phyloP scores from a whole-genome alignment of 1,284 basidiomycete species.

The Ceratobasidium theobromae region DNA sequence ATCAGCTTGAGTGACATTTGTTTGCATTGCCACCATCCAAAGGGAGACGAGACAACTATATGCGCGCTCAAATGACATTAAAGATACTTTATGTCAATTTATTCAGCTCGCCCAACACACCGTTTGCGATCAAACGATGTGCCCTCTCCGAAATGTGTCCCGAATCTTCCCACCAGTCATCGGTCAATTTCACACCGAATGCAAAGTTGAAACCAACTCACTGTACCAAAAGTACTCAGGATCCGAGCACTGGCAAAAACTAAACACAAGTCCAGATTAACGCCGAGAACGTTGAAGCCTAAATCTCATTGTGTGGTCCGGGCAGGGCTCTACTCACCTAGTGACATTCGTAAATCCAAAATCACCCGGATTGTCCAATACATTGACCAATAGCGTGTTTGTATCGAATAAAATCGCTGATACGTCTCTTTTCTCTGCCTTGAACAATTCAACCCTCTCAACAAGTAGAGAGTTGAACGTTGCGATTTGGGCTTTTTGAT shows the following conservation, averaged over 20 bases:
- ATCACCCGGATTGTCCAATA: conserved; percentile 48
- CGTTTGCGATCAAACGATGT: conserved; percentile 51
- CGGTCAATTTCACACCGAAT: background rate
- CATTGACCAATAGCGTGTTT: conserved; percentile 51
- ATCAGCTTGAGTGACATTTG: too few relatives aligned
- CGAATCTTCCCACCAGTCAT: background rate
- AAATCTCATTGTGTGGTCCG: background rate
- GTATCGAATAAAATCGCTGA: conserved; percentile 54
- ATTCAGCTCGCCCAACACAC: conserved; percentile 47
- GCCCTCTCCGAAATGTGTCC: conserved; percentile 51
- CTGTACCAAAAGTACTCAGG: conserved; percentile 57
- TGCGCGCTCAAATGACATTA: background rate
- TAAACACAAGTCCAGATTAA: conserved; percentile 36
- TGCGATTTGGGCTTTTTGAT: conserved; percentile 47
- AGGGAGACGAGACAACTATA: too few relatives aligned
- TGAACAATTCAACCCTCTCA: conserved; percentile 45
- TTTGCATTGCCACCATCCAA: too few relatives aligned
- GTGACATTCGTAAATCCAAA: conserved; percentile 55
- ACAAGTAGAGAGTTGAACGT: conserved; percentile 50
- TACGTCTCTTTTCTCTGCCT: conserved; percentile 40
- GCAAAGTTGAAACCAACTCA: conserved; percentile 42
- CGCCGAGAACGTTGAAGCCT: background rate
- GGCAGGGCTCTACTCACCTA: too few relatives aligned
- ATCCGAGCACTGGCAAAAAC: conserved; percentile 55
- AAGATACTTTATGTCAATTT: conserved; percentile 2